Conservation (phyloP, 2,329 filamentous ascomycete species). For the Trichophyton simii region DNA sequence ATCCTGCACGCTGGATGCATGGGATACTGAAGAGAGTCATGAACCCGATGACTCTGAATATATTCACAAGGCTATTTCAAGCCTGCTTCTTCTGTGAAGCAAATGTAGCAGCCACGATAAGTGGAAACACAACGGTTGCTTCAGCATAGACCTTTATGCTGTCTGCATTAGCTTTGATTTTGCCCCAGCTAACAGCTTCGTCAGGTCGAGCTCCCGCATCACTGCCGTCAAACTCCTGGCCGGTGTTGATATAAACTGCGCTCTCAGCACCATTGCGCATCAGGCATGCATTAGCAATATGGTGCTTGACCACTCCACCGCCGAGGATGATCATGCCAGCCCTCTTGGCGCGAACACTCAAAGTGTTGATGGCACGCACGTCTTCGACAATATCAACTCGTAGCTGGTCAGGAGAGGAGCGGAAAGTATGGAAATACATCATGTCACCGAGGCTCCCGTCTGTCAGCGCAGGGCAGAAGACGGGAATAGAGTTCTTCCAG, state of each 20-base stretch:
- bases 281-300: conserved; percentile 92
- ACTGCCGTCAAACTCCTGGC: conserved; percentile 92
- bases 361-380: conserved; percentile 82
- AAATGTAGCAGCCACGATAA: conserved; percentile 56
- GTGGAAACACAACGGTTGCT: conserved; percentile 53
- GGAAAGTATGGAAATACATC: conserved; percentile 97
- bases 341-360: conserved; percentile 73
- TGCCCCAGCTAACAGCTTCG: conserved; percentile 96
- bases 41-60: too few species aligned
- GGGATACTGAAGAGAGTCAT: too few species aligned
- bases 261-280: conserved; percentile 97
- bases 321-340: conserved; percentile 93
- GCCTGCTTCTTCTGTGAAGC: conserved; percentile 29
- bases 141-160: conserved; percentile 77
- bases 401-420: conserved; percentile 66
- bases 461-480: conserved; percentile 92
- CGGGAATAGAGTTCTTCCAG: conserved; percentile 88
- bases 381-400: conserved; percentile 88
- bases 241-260: conserved; percentile 96
- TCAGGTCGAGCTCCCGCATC: conserved; percentile 91
- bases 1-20: too few species aligned
- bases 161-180: conserved; percentile 81
- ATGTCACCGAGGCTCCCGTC: conserved; percentile 94
- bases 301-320: conserved; percentile 92
- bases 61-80: not conserved